Evolutionary conservation across 2,329 filamentous ascomycete species (phyloP), one percentile per base, ranked within the genome.

Genomic region (Pestalotiopsis sp.): DNA sequence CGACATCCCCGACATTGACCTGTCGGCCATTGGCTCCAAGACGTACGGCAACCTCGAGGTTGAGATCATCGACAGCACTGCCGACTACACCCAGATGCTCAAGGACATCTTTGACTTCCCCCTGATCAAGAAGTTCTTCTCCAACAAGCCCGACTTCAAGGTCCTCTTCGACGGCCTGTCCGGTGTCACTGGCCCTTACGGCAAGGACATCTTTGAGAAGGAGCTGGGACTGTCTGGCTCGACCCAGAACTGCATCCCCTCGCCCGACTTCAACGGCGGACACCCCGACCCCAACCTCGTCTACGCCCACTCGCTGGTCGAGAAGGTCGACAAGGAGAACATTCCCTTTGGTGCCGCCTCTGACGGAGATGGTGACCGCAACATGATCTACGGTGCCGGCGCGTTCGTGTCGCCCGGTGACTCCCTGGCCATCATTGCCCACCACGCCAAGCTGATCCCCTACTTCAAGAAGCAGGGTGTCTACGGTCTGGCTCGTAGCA

Each of bases 371-470:
- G 96, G 96, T 76, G 96, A 99, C 85, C 93, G 96, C 75, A 99
- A 99, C 89, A 99, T 99, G 96, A 99, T 99, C 78, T 99, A 99
- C 83, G 96, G 96, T 71, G 94, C 95, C 73, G 95, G 97, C 77
- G 90, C 92, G 58, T 99, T 99, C 78, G 96, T 99, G 70, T 98
- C 95, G 7, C 96, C 96, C 7, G 96, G 96, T 78, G 96, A 99
- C 85, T 97, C 94, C 76, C 86, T 99, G 76, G 96, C 96, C 77
- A 99, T 99, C 79, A 99, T 99, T 77, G 94, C 96, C 62, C 96
- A 99, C 85, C 92, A 99, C 80, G 94, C 96, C 73, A 89, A 97
- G 75, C 89, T 97, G 69, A 99, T 99, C 76, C 96, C 96, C 68
- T 99, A 97, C 85, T 99, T 99, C 89, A 91, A 95, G 87, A 94